These are phyloP conservation scores for Pisolithus microcarpus DNA, from an alignment of 768 basidiomycete species.

Conservation along the genomic window DNA sequence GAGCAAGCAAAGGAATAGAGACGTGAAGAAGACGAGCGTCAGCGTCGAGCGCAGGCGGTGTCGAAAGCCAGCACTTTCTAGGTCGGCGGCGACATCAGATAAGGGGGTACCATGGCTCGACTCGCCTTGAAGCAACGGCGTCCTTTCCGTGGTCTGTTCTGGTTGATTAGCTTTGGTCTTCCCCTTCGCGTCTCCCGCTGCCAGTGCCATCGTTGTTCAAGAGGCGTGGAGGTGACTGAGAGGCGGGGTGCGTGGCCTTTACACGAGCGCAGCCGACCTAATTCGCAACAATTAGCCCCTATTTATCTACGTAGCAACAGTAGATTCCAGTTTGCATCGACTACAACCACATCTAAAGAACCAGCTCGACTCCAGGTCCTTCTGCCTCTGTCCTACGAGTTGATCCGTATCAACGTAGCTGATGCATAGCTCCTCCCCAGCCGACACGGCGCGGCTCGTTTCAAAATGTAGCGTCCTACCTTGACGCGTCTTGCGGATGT, in stretches of 20 bases:
- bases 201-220: slow-evolving; percentile 15
- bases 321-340: slow-evolving; percentile 31
- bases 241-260: too few species aligned
- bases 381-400: slow-evolving; percentile 30
- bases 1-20: slow-evolving; percentile 45
- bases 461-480: slow-evolving; percentile 44
- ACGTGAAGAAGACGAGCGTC: slow-evolving; percentile 47
- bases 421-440: slow-evolving; percentile 53
- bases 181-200: slow-evolving; percentile 16
- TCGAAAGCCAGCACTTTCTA: slow-evolving; percentile 16
- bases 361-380: slow-evolving; percentile 43
- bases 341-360: slow-evolving; percentile 49
- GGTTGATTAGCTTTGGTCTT: slow-evolving; percentile 19
- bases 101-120: slow-evolving; percentile 12
- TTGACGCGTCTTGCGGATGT: slow-evolving; percentile 39
- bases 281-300: slow-evolving; percentile 6
- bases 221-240: too few species aligned
- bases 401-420: slow-evolving; percentile 40
- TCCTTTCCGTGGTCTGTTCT: slow-evolving; percentile 21
- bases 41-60: slow-evolving; percentile 29
- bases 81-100: slow-evolving; percentile 15
- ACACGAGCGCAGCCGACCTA: not conserved
- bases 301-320: not conserved
- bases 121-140: slow-evolving; percentile 20
- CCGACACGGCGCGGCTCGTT: slow-evolving; percentile 33